Evolutionary conservation across 805 yeast species (phyloP).

Genomic region (Zygotorulaspora chibaensis): DNA sequence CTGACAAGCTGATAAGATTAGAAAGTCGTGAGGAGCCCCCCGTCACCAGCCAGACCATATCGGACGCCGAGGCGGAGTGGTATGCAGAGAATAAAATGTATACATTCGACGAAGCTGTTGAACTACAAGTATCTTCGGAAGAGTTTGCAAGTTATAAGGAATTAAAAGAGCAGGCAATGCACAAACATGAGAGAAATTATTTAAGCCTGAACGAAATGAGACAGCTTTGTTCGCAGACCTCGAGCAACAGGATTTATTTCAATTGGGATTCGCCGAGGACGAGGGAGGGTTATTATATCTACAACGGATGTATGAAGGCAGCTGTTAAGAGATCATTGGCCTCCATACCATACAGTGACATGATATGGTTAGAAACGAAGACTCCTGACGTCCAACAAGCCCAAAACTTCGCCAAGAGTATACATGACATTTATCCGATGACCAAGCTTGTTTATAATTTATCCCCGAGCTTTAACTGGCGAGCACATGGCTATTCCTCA

Average conservation of each 20-base stretch:
- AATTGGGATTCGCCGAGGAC: conserved; percentile 62
- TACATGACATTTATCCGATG: conserved; percentile 46
- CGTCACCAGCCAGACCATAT: conserved; percentile 34
- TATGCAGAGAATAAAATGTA: conserved; percentile 37
- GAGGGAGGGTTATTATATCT: conserved; percentile 52
- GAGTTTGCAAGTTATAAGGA: conserved; percentile 28
- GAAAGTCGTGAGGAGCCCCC: conserved; percentile 40
- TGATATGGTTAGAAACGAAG: conserved; percentile 61
- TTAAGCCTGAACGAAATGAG: conserved; percentile 24
- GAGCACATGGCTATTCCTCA: conserved; percentile 49
- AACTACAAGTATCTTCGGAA: conserved; percentile 18
- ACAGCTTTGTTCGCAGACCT: conserved; percentile 26
- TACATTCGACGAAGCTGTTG: conserved; percentile 51
- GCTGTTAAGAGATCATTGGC: conserved; percentile 52
- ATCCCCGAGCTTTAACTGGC: conserved; percentile 60
- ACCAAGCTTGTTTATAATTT: conserved; percentile 57
- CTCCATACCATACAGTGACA: conserved; percentile 56
- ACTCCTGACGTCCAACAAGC: conserved; percentile 53
- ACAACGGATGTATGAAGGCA: conserved; percentile 46
- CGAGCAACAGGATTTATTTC: conserved; percentile 39
- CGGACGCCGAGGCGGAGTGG: conserved; percentile 46
- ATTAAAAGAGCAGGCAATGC: conserved; percentile 15
- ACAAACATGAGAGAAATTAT: conserved; percentile 25
- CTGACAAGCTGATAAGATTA: conserved; percentile 43
- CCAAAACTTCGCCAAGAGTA: conserved; percentile 41